A percentile compares a stretch with the other conserved stretches of the same genome.
These are phyloP conservation scores for Glarea lozoyensis DNA, from an alignment of 495 filamentous ascomycete species.

Conservation along the genomic window DNA sequence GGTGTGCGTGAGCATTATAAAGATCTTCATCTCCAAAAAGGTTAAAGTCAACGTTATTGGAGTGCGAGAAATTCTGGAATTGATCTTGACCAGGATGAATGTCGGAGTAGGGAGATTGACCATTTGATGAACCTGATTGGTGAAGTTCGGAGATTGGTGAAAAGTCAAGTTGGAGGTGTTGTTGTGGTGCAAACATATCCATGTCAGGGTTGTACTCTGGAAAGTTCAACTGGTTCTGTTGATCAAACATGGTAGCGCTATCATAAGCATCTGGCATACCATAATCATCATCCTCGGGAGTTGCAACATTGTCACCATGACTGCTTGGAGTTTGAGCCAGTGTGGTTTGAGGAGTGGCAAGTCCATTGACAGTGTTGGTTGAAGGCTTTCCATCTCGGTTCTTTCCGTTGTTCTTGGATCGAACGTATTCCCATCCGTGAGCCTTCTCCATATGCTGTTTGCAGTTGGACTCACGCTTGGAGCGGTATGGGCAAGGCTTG, in stretches of 20 bases:
- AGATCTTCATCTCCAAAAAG: conserved; percentile 49
- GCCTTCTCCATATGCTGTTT: conserved; percentile 99
- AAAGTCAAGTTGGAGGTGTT: conserved; percentile 16
- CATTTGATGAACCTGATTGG: conserved; percentile 6
- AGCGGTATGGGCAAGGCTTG: conserved; percentile 81
- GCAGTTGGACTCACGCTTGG: conserved; percentile 94
- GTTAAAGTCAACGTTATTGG: conserved; percentile 30
- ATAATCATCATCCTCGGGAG: conserved; percentile 14
- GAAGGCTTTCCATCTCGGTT: conserved; percentile 25
- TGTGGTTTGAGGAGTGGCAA: conserved; percentile 19
- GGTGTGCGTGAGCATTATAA: conserved; percentile 37
- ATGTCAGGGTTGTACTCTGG: conserved; percentile 15
- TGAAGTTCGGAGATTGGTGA: conserved; percentile 18
- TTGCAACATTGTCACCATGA: conserved; percentile 11
- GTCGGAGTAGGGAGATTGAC: conserved; percentile 17
- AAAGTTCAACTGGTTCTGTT: conserved; percentile 16
- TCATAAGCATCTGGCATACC: conserved; percentile 3
- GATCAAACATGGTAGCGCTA: conserved; percentile 6
- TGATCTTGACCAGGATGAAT: conserved; percentile 14
- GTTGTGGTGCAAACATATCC: conserved; percentile 10
- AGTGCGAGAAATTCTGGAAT: conserved; percentile 10
- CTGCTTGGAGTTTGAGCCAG: conserved; percentile 20
- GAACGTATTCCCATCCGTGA: conserved; percentile 80
- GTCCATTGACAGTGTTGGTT: conserved; percentile 2
- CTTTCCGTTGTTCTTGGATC: conserved; percentile 83